phyloP scores from a whole-genome alignment of 257 asterid genomes.

The Mitragyna speciosa region DNA sequence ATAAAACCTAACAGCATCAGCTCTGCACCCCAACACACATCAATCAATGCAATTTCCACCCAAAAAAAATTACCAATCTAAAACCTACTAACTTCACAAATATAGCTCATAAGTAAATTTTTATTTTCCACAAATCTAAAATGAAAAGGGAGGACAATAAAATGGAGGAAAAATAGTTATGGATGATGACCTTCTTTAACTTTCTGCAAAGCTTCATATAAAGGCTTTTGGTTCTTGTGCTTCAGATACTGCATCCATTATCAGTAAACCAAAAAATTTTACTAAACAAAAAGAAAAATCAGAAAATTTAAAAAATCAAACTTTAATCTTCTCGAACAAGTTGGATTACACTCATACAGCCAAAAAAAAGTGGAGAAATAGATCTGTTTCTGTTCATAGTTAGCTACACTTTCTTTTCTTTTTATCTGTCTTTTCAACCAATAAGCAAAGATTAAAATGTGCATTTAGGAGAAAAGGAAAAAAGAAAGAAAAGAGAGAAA shows the following conservation, averaged over 20 bases:
- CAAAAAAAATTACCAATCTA: not conserved
- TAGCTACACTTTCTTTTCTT: no score
- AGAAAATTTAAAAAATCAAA: no score
- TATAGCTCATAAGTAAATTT: no score
- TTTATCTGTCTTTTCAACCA: not conserved
- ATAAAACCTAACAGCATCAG: constrained; percentile 58
- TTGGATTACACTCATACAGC: not conserved
- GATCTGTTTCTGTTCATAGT: no score
- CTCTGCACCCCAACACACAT: constrained; percentile 32
- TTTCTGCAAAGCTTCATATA: constrained; percentile 47
- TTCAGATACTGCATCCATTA: constrained; percentile 38
- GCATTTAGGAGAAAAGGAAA: not conserved
- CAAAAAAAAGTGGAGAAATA: not conserved
- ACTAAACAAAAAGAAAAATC: no score
- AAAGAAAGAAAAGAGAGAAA: not conserved
- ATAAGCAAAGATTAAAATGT: not conserved
- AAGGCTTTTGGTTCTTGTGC: constrained; percentile 42
- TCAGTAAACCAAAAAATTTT: constrained; percentile 7
- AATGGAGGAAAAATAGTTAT: not conserved
- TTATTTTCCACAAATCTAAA: not conserved
- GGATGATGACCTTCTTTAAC: constrained; percentile 40
- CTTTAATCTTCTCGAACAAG: not conserved
- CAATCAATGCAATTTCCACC: constrained; percentile 8
- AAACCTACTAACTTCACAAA: not conserved
- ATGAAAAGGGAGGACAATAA: not conserved